Evolutionary conservation across 257 asterid genomes (phyloP), one percentile per base, ranked within the genome.

Genomic region (Fraxinus cuspidata): DNA sequence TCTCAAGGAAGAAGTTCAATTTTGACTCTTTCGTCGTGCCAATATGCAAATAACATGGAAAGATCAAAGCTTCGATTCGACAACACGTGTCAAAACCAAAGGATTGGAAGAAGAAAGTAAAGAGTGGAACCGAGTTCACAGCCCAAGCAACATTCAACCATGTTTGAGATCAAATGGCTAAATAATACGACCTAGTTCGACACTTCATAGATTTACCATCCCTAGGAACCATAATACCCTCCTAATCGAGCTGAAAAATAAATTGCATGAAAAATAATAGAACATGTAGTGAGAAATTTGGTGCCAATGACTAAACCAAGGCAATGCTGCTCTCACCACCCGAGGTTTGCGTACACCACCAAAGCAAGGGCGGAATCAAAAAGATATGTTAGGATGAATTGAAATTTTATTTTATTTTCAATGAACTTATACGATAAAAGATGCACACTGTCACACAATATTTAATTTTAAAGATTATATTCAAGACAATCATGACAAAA

Each of bases 321-420:
- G 96, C 79, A 29, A 94, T 92, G 92, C 91, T 94, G 87, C 97
- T 94, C 86, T 91, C 94, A 1, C 97, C 97, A 23, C 97, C 96
- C 4, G 97, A 16, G 97, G 97, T 79, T 92, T 81, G 65, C 97
- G 94, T 67, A 92, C 96, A 9, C 97, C 97, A 51, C 96, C 96
- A 81, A 91, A 86, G 85, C 87, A 86, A 70, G n/a, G n/a, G n/a
- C n/a, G n/a, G n/a, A n/a, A n/a, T n/a, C n/a, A n/a, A n/a, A n/a
- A n/a, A n/a, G n/a, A n/a, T n/a, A n/a, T n/a, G n/a, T n/a, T n/a
- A n/a, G n/a, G n/a, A n/a, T n/a, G n/a, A n/a, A n/a, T n/a, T n/a
- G n/a, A n/a, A n/a, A n/a, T n/a, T n/a, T n/a, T n/a, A n/a, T n/a
- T n/a, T n/a, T n/a, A n/a, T n/a, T n/a, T n/a, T n/a, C n/a, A n/a